phyloP scores from a whole-genome alignment of 805 yeast genomes.

The Tetrapisispora arboricola region DNA sequence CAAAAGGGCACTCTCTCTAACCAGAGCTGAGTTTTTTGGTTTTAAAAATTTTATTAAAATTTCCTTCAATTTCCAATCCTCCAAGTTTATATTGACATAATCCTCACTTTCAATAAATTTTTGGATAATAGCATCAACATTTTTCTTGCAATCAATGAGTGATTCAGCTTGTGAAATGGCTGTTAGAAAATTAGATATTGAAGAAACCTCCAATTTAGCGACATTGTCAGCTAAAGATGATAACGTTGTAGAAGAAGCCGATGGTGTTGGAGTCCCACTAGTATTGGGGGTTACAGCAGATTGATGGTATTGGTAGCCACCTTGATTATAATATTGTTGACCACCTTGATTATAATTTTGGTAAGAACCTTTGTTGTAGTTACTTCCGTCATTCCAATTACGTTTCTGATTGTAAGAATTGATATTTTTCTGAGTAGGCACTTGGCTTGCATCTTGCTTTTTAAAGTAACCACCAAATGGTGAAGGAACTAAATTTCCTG shows the following conservation, averaged over 20 bases:
- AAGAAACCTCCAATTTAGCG: slow-evolving; percentile 52
- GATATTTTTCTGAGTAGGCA: slow-evolving; percentile 13
- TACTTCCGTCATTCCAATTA: slow-evolving; percentile 13
- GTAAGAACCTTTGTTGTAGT: slow-evolving; percentile 6
- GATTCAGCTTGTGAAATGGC: slow-evolving; percentile 24
- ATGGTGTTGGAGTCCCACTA: slow-evolving; percentile 31
- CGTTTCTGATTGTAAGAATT: slow-evolving; percentile 8
- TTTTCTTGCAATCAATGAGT: slow-evolving; percentile 30
- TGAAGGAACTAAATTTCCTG: slow-evolving; percentile 23
- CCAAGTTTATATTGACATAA: slow-evolving; percentile 34
- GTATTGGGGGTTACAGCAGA: slow-evolving; percentile 29
- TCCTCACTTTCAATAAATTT: slow-evolving; percentile 30
- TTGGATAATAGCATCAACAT: slow-evolving; percentile 35
- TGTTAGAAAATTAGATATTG: slow-evolving; percentile 49
- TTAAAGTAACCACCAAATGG: slow-evolving; percentile 29
- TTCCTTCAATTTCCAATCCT: slow-evolving; percentile 56
- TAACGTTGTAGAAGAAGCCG: slow-evolving; percentile 62
- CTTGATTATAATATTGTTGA: slow-evolving; percentile 5
- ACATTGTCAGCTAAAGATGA: slow-evolving; percentile 64
- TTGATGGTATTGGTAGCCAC: slow-evolving; percentile 21
- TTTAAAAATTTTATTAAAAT: slow-evolving; percentile 57
- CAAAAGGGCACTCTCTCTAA: slow-evolving; percentile 68
- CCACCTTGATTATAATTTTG: slow-evolving; percentile 7
- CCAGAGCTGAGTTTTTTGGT: slow-evolving; percentile 60
- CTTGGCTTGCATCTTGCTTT: slow-evolving; percentile 16